Conservation (phyloP, 202 grass and related monocot genomes). For the Saccharum hybrid region DNA sequence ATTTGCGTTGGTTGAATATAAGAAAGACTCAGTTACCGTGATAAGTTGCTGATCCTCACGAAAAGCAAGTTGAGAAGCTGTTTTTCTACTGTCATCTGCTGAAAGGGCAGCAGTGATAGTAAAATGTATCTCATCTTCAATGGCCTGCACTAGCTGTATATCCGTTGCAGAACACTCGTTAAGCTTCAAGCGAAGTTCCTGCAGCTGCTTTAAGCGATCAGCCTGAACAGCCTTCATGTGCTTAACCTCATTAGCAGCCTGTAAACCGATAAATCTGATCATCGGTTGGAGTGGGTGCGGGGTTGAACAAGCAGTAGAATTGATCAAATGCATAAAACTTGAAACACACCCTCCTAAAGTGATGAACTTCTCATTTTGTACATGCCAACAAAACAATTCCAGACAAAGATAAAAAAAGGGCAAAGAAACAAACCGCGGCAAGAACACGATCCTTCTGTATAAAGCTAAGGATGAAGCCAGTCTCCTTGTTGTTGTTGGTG, state of each 20-base stretch:
- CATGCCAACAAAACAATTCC: conserved; percentile 56
- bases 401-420: conserved; percentile 1
- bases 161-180: conserved; percentile 52
- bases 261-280: conserved; percentile 29
- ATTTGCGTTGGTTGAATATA: conserved; percentile 38
- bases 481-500: conserved; percentile 69
- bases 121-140: conserved; percentile 82
- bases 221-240: conserved; percentile 68
- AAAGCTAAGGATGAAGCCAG: conserved; percentile 82
- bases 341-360: background rate
- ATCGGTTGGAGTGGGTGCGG: background rate
- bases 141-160: conserved; percentile 56
- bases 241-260: conserved; percentile 84
- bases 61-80: conserved; percentile 74
- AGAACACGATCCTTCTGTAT: conserved; percentile 91
- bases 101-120: conserved; percentile 66
- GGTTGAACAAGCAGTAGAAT: background rate
- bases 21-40: conserved; percentile 61
- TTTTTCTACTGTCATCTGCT: conserved; percentile 81
- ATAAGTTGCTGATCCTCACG: conserved; percentile 93
- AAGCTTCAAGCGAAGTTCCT: conserved; percentile 74
- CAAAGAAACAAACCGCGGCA: conserved; percentile 54
- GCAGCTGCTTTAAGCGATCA: conserved; percentile 76
- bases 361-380: conserved; percentile 63
- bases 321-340: conserved; percentile 13